These are phyloP conservation scores for Maudiozyma barnettii DNA, from an alignment of 805 yeast genomes.

Conservation along the genomic window DNA sequence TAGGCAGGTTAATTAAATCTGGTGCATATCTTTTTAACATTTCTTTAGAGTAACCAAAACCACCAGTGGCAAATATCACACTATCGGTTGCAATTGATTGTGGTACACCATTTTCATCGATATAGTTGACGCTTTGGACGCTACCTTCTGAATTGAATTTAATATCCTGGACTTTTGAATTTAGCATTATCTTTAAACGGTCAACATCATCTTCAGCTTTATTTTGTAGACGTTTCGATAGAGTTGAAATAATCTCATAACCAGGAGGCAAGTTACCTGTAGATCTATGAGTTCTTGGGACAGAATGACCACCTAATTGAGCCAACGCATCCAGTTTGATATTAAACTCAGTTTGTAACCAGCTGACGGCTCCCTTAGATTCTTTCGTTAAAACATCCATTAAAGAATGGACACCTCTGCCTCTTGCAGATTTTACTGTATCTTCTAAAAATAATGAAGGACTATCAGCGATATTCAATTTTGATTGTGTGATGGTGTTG, in stretches of 20 bases:
- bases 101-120: conserved; percentile 23
- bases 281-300: conserved; percentile 75
- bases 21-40: conserved; percentile 38
- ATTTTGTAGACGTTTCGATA: conserved; percentile 32
- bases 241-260: conserved; percentile 43
- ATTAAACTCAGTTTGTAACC: conserved; percentile 58
- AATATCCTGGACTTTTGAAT: conserved; percentile 32
- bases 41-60: conserved; percentile 37
- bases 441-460: conserved; percentile 54
- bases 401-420: conserved; percentile 48
- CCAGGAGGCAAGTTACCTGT: conserved; percentile 51
- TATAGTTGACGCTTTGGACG: conserved; percentile 37
- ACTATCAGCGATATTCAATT: conserved; percentile 43
- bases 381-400: conserved; percentile 51
- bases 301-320: conserved; percentile 74
- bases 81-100: conserved; percentile 23
- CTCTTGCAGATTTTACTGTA: conserved; percentile 57
- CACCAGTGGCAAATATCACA: conserved; percentile 53
- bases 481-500: conserved; percentile 49
- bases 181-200: conserved; percentile 31
- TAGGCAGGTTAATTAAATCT: conserved; percentile 38
- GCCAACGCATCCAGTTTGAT: conserved; percentile 61
- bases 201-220: conserved; percentile 20
- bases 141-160: conserved; percentile 20
- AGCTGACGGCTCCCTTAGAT: conserved; percentile 58